Percentiles rank a stretch among this genome's conserved stretches.
These are phyloP conservation scores for Pestalotiopsis sp. DNA, from an alignment of 2,329 filamentous ascomycete genomes.

Conservation along the genomic window DNA sequence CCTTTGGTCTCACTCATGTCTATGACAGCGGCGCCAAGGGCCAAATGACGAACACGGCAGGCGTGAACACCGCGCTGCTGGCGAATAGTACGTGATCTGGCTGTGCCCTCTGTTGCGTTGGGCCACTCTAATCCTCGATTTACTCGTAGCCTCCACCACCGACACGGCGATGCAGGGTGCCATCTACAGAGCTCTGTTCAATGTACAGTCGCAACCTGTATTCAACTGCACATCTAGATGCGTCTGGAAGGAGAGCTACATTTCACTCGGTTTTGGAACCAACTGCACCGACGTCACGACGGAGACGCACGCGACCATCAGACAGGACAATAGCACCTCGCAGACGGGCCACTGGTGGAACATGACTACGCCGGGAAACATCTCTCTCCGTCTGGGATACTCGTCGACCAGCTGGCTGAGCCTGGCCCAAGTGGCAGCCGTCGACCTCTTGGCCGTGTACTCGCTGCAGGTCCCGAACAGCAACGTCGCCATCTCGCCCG, in stretches of 20 bases:
- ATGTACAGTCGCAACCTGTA: neutral
- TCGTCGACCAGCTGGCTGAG: neutral
- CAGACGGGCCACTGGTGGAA: neutral
- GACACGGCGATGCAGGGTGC: neutral
- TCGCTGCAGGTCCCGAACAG: neutral
- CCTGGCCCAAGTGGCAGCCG: neutral
- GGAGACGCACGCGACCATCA: neutral
- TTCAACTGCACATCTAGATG: neutral
- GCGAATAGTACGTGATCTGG: neutral
- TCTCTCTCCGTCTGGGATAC: neutral
- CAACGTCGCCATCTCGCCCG: neutral
- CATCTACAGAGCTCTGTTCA: neutral
- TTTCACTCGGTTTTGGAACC: neutral
- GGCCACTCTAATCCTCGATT: neutral
- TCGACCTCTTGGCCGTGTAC: neutral
- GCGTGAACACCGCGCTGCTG: neutral
- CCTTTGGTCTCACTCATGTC: neutral
- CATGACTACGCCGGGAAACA: neutral
- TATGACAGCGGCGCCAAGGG: neutral
- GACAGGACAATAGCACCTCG: neutral
- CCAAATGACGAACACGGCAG: neutral
- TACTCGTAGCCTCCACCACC: neutral
- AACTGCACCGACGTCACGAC: neutral
- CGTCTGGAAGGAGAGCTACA: neutral
- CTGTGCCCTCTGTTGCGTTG: neutral